Evolutionary conservation across 2,329 filamentous ascomycete species (phyloP), one percentile per base, ranked within the genome.

Genomic region (Epichloe coenophiala): DNA sequence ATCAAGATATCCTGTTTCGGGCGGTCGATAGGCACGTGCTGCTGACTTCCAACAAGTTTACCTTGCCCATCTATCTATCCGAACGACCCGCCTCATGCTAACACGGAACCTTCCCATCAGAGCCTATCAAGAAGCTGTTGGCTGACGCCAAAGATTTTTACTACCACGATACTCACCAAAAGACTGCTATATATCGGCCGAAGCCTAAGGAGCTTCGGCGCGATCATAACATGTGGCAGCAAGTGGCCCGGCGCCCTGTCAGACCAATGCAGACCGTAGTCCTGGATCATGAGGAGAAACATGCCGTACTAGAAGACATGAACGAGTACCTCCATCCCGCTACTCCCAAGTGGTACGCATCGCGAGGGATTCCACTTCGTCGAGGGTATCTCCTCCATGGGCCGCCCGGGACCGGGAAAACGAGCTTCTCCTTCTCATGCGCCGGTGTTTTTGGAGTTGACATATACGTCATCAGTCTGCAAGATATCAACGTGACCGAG

Each of bases 351-450:
- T 91, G 85, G 84, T 91, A 91, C 59, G 79, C 84, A 0, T 80
- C 80, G 45, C 73, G 84, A 2, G 86, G 86, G 0, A 87, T 91
- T 33, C 86, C 86, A 0, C 81, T 90, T 48, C 75, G 87, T 0
- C 69, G 87, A 33, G 88, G 87, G 0, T 91, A 90, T 58, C 73
- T 91, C 0, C 87, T 91, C 56, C 75, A 88, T 57, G 86, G 87
- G 0, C 84, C 84, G 0, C 84, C 84, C 0, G 84, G 85, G 0
- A 87, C 83, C 0, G 84, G 85, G 19, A 89, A 88, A 65, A 86
- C 81, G 0, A 81, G 76, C 33, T 73, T 86, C 13, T 81, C 77
- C 0, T 81, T 83, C 58, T 81, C 81, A 0, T 65, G 86, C 8
- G 81, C 82, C 0, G 80, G 81, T 1, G 71, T 81, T 1, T 84